Percentiles rank a stretch among this genome's conserved stretches.
Evolutionary conservation across 345 rosid genomes (phyloP).

Genomic region (Boechera stricta): DNA sequence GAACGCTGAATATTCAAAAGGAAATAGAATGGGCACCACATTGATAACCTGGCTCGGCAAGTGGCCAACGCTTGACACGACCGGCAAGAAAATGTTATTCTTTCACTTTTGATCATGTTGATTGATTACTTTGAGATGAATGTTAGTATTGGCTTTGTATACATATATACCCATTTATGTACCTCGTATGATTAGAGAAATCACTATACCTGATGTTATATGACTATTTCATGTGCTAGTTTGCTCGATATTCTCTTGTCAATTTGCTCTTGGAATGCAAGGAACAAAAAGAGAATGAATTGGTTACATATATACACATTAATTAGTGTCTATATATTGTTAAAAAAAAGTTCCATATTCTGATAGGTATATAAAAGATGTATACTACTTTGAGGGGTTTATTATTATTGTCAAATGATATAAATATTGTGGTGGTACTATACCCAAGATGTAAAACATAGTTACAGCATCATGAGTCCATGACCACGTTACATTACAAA

Average conservation of each 20-base stretch:
- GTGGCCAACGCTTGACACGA: constrained; percentile 9
- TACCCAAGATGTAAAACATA: constrained; percentile 24
- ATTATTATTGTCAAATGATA: constrained; percentile 3
- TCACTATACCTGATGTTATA: neutral
- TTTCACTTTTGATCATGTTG: neutral
- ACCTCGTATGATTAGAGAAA: neutral
- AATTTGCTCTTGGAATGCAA: neutral
- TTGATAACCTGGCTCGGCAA: neutral
- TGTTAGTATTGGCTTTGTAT: neutral
- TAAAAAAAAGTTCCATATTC: neutral
- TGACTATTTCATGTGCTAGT: neutral
- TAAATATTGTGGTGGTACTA: neutral
- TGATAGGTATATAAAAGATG: neutral
- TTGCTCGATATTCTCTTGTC: constrained; percentile 7
- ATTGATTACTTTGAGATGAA: neutral
- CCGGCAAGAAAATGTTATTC: neutral
- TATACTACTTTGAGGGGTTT: neutral
- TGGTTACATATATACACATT: neutral
- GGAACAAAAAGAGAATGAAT: neutral
- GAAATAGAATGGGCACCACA: neutral
- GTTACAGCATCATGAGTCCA: constrained; percentile 21
- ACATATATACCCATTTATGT: neutral
- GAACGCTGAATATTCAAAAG: neutral
- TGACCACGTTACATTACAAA: constrained; percentile 6
- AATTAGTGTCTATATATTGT: neutral